Evolutionary conservation across 257 asterid genomes (phyloP).

Genomic region (Solanum piurae): DNA sequence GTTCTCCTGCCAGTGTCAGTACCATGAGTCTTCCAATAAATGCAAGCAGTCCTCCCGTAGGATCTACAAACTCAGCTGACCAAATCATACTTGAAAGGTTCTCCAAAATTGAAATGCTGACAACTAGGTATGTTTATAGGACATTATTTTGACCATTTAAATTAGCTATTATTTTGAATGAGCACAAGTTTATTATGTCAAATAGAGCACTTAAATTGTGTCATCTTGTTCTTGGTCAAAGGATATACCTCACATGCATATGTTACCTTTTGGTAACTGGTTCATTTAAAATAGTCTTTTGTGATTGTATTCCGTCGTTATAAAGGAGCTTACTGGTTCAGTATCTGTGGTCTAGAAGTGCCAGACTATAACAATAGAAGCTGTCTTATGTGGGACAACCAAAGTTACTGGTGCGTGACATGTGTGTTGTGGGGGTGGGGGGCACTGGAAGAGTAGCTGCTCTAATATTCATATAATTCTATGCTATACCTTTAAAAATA

Average conservation of each 20-base stretch:
- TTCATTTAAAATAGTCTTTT: not conserved
- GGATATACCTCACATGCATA: not conserved
- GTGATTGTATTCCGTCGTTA: not conserved
- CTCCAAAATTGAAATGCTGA: conserved; percentile 63
- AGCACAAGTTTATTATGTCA: not conserved
- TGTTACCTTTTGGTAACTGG: not conserved
- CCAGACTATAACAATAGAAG: not conserved
- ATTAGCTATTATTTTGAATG: not conserved
- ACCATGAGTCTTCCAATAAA: conserved; percentile 52
- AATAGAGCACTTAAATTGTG: not conserved
- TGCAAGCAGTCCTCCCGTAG: conserved; percentile 76
- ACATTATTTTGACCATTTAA: not conserved
- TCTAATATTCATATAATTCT: not conserved
- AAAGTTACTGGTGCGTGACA: not conserved
- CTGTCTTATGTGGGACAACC: not conserved
- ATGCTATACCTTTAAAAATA: not conserved
- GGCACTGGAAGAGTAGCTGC: not conserved
- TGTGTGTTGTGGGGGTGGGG: not conserved
- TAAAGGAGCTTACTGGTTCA: not conserved
- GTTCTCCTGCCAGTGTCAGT: conserved; percentile 91
- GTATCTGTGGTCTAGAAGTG: not conserved
- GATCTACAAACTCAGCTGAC: conserved; percentile 56
- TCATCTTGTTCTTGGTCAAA: not conserved
- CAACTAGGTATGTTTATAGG: conserved; percentile 47
- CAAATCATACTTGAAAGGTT: conserved; percentile 65